Conservation (phyloP, 163 green algal genomes). For the Chloromonas sp. region DNA sequence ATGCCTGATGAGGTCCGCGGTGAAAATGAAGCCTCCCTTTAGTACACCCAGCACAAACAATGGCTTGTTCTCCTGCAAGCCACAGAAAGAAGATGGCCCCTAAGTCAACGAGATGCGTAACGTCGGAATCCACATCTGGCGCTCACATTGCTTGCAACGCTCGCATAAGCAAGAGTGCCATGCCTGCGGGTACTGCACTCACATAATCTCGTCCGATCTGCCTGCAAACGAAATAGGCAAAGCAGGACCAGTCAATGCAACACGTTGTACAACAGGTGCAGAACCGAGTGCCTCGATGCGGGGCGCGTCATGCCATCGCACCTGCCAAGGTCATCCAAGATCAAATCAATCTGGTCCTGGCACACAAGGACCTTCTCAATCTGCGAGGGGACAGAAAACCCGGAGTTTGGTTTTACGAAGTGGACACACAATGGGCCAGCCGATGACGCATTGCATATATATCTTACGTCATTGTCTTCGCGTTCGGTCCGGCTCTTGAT, state of each 20-base stretch:
- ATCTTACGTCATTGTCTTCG: neutral
- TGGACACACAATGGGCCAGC: neutral
- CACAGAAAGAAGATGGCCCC: too few species aligned
- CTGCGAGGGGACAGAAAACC: neutral
- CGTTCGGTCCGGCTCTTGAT: neutral
- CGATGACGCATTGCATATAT: neutral
- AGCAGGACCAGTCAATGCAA: neutral
- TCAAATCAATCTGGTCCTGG: neutral
- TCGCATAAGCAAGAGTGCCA: too few species aligned
- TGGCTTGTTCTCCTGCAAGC: neutral
- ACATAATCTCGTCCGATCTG: neutral
- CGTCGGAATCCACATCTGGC: too few species aligned
- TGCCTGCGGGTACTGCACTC: too few species aligned
- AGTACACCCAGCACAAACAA: slow-evolving; percentile 10
- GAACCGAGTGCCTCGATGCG: neutral
- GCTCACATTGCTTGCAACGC: too few species aligned
- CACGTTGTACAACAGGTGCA: neutral
- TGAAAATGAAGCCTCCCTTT: slow-evolving; percentile 30
- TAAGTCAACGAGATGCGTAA: too few species aligned
- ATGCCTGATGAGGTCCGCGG: slow-evolving; percentile 29
- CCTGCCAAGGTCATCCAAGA: neutral
- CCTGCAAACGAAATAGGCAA: neutral
- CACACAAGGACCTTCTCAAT: neutral
- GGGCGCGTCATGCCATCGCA: neutral
- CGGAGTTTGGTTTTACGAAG: neutral